Conservation (phyloP, 495 filamentous ascomycete species). For the Xylona heveae region DNA sequence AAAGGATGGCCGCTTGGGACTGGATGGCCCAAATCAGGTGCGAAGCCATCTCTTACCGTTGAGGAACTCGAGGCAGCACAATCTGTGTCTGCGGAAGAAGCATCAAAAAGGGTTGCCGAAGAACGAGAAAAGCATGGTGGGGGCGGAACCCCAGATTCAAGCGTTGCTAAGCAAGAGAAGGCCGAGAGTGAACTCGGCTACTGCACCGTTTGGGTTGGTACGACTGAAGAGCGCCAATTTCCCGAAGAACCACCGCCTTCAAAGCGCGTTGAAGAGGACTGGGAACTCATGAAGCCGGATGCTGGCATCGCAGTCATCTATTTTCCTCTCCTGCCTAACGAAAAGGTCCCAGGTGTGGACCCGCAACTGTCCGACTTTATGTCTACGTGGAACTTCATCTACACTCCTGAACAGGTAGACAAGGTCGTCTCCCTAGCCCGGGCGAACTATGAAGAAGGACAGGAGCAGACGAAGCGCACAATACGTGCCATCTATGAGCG, state of each 20-base stretch:
- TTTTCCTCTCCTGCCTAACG: conserved; percentile 72
- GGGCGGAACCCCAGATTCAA: conserved; percentile 2
- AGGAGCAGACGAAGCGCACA: conserved; percentile 48
- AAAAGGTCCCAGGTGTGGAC: conserved; percentile 54
- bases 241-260: conserved; percentile 42
- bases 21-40: conserved; percentile 57
- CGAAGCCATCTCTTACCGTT: conserved; percentile 30
- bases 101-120: conserved; percentile 37
- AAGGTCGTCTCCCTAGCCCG: conserved; percentile 57
- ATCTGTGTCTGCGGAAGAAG: conserved; percentile 32
- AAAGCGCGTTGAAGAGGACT: conserved; percentile 40
- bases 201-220: conserved; percentile 92
- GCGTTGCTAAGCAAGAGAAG: conserved; percentile 9
- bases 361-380: conserved; percentile 66
- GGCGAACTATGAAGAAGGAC: conserved; percentile 70
- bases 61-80: conserved; percentile 46
- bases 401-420: conserved; percentile 71
- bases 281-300: conserved; percentile 44
- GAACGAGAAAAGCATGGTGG: conserved; percentile 30
- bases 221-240: conserved; percentile 41
- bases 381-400: conserved; percentile 94
- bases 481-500: conserved; percentile 87
- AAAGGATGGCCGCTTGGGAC: conserved; percentile 84
- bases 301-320: conserved; percentile 83
- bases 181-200: conserved; percentile 44